Evolutionary conservation across 768 basidiomycete species (phyloP), one percentile per base, ranked within the genome.

Genomic region (Lactarius hengduanensis): DNA sequence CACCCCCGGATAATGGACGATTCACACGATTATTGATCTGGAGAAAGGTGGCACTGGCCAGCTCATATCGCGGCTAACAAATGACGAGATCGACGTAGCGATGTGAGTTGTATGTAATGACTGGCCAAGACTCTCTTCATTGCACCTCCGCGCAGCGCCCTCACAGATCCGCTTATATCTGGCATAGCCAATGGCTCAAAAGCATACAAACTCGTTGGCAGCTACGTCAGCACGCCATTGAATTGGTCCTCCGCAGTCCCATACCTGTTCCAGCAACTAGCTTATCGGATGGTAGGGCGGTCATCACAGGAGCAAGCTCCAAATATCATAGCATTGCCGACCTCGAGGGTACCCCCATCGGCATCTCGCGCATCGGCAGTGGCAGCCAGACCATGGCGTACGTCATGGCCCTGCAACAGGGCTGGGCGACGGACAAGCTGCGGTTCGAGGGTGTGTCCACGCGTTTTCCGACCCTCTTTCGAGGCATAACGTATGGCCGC

Each of bases 381-480:
- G 94, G 94, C 28, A 91, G 90, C 69, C 91, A 96, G 74, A 94
- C 92, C 1, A 98, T 98, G 95, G 96, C 94, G 3, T 92, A 89
- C 70, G 94, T 97, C 30, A 92, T 97, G 91, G 92, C 92, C 4
- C 78, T 92, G 38, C 89, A 96, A 69, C 86, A 96, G 74, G 87
- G 88, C 18, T 97, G 95, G 95, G 78, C 78, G 71, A 75, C 84
- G 1, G 80, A 84, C 47, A 73, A 82, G 26, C 75, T 93, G 69
- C 80, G 83, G 72, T 96, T 94, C 75, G 81, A 90, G 80, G 84
- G 94, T 89, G 64, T 50, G 77, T 68, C 6, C 9, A 36, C 70
- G 10, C 55, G 32, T 28, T 30, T 32, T 36, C 28, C 26, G 11
- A n/a, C 40, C 18, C 63, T 18, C 32, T 20, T 50, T 36, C 38